Evolutionary conservation across 2,329 filamentous ascomycete species (phyloP).

Genomic region (Aureobasidium pullulans): DNA sequence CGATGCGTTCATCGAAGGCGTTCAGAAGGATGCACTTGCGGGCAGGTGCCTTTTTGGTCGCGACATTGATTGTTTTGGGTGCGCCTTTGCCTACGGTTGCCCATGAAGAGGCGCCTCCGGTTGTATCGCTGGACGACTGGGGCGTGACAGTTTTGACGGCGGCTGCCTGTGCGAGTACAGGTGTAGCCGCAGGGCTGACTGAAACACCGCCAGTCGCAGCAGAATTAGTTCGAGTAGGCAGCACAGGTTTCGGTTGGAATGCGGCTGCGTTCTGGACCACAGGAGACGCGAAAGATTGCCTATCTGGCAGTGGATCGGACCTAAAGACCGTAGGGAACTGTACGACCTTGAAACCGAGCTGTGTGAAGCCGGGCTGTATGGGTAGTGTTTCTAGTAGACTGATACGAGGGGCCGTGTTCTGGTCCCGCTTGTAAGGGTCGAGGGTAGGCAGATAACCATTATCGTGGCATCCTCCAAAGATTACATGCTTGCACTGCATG

Average conservation of each 20-base stretch:
- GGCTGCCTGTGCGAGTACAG: not conserved
- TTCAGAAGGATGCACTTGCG: slow-evolving; percentile 36
- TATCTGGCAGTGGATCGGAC: slow-evolving; percentile 32
- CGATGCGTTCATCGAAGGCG: slow-evolving; percentile 35
- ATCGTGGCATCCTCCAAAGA: slow-evolving; percentile 57
- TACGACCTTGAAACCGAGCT: slow-evolving; percentile 34
- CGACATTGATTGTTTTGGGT: slow-evolving; percentile 34
- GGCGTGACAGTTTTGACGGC: not conserved
- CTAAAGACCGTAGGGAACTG: slow-evolving; percentile 37
- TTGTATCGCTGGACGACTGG: not conserved
- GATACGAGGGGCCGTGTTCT: slow-evolving; percentile 30
- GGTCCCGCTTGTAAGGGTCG: slow-evolving; percentile 38
- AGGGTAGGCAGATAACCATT: slow-evolving; percentile 42
- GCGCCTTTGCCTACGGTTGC: slow-evolving; percentile 36
- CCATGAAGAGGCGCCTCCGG: slow-evolving; percentile 23
- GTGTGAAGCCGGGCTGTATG: slow-evolving; percentile 33
- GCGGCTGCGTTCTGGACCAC: not conserved
- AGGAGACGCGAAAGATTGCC: not conserved
- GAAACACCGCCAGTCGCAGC: not conserved
- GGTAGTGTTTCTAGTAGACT: slow-evolving; percentile 40
- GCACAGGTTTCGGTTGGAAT: slow-evolving; percentile 1
- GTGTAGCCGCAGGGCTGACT: not conserved
- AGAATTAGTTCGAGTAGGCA: slow-evolving; percentile 1
- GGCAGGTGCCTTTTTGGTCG: slow-evolving; percentile 23
- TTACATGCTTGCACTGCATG: slow-evolving; percentile 56